A percentile compares a stretch with the other conserved stretches of the same genome.
Conservation (phyloP, 352 stramenopile species). For the Blastocystis sp. region DNA sequence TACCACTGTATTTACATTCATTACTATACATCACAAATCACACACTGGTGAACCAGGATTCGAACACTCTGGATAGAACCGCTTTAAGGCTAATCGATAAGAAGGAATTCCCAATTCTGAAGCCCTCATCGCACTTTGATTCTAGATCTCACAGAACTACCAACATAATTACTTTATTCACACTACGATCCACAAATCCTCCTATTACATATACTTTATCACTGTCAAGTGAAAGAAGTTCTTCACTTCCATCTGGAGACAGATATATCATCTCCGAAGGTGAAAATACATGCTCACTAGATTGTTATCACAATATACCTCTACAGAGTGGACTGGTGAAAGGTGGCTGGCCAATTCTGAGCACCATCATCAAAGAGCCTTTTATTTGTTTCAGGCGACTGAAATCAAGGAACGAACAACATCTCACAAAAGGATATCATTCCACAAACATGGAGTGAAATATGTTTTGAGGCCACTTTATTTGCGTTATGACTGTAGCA, state of each 20-base stretch:
- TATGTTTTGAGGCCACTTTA: slow-evolving; percentile 13
- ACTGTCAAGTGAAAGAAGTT: slow-evolving; percentile 74
- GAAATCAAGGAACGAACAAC: not conserved
- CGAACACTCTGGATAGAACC: slow-evolving; percentile 27
- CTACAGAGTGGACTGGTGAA: not conserved
- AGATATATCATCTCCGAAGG: slow-evolving; percentile 76
- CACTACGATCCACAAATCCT: slow-evolving; percentile 81
- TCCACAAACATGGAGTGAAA: slow-evolving; percentile 54
- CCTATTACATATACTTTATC: slow-evolving; percentile 78
- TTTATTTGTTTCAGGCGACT: slow-evolving; percentile 7
- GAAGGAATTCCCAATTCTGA: slow-evolving; percentile 16
- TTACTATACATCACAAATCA: not conserved
- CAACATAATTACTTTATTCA: slow-evolving; percentile 74
- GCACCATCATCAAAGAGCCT: not conserved
- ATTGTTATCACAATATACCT: not conserved
- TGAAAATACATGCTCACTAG: slow-evolving; percentile 29
- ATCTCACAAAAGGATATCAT: slow-evolving; percentile 43
- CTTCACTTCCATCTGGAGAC: slow-evolving; percentile 78
- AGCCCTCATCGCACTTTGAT: slow-evolving; percentile 26
- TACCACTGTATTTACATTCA: slow-evolving; percentile 54
- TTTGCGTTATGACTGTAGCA: slow-evolving; percentile 56
- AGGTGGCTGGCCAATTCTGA: slow-evolving; percentile 22
- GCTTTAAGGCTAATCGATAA: not conserved
- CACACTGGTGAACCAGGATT: not conserved
- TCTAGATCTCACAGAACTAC: not conserved